A percentile compares a stretch with the other conserved stretches of the same genome.
phyloP scores from a whole-genome alignment of 139 green algal species.

The Tetratostichococcus sp. region DNA sequence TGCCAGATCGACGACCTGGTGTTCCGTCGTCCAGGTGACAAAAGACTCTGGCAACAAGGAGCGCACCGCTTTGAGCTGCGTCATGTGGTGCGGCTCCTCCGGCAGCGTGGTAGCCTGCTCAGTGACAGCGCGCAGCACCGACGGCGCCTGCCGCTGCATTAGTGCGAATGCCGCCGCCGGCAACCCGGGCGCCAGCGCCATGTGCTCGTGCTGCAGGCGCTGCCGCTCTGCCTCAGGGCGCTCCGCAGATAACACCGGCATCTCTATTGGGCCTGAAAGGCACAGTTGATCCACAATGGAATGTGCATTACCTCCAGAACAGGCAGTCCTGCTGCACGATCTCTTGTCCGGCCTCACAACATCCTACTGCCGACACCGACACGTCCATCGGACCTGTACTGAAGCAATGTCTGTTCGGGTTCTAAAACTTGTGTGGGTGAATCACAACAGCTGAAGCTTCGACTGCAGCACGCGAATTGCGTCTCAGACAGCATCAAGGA shows the following conservation, averaged over 20 bases:
- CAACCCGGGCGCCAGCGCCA: background rate
- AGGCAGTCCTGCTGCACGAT: no score
- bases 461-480: no score
- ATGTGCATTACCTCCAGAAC: background rate
- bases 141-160: background rate
- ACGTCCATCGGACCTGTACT: background rate
- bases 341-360: no score
- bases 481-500: no score
- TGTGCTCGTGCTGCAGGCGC: background rate
- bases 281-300: background rate
- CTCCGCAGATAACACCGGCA: background rate
- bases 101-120: background rate
- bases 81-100: background rate
- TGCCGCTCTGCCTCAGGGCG: background rate
- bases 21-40: no score
- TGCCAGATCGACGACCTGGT: no score
- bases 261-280: background rate
- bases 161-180: background rate
- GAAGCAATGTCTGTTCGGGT: no score
- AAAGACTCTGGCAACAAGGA: background rate
- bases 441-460: no score
- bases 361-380: background rate
- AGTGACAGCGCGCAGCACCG: background rate
- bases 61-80: background rate
- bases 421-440: no score